Conservation (phyloP, 164 flowering plant genomes). For the Pachysandra terminalis region DNA sequence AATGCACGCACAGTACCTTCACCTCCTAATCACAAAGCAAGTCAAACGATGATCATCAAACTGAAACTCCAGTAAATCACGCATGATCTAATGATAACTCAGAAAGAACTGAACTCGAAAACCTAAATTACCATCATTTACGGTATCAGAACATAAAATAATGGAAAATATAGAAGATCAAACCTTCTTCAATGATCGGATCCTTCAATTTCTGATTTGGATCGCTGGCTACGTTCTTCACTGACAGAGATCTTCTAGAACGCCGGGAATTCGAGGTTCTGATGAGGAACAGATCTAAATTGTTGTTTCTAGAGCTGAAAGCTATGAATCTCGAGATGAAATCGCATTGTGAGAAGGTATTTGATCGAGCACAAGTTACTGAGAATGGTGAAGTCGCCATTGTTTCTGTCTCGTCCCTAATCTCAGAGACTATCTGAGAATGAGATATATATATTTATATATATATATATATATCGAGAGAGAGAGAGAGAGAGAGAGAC, state of each 20-base stretch:
- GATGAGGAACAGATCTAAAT: constrained; percentile 11
- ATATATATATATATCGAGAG: background rate
- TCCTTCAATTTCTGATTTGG: constrained; percentile 24
- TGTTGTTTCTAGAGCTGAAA: constrained; percentile 14
- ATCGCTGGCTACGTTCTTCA: constrained; percentile 38
- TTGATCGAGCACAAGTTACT: constrained; percentile 7
- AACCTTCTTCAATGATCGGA: constrained; percentile 29
- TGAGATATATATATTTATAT: too few relatives aligned
- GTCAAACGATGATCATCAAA: background rate
- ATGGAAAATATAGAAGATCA: background rate
- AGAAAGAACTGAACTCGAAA: background rate
- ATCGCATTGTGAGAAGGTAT: constrained; percentile 11
- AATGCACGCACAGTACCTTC: constrained; percentile 19
- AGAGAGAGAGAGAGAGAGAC: background rate
- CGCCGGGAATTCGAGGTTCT: constrained; percentile 9
- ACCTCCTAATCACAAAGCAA: constrained; percentile 21
- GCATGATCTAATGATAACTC: background rate
- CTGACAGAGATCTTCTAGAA: constrained; percentile 17
- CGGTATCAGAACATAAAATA: background rate
- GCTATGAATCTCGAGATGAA: constrained; percentile 26
- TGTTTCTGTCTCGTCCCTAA: constrained; percentile 6
- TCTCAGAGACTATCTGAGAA: background rate
- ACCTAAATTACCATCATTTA: background rate
- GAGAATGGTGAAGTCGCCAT: constrained; percentile 29
- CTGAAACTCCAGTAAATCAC: background rate